Evolutionary conservation across 2,329 filamentous ascomycete genomes (phyloP).

Genomic region (Dendrostoma leiphaemia): DNA sequence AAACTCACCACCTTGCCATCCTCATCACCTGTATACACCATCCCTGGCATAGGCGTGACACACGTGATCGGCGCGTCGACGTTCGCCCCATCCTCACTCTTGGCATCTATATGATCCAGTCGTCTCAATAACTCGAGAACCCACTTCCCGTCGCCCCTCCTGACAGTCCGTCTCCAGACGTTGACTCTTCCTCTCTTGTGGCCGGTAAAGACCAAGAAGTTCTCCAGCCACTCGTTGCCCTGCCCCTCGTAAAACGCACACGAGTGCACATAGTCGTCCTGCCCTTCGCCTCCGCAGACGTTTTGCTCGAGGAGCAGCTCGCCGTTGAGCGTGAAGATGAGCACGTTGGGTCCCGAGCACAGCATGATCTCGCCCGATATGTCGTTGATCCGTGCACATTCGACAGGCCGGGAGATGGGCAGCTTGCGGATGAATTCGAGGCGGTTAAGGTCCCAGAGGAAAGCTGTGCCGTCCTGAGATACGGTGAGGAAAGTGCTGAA

Average conservation of each 20-base stretch:
- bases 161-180: constrained; percentile 58
- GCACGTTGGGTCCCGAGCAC: constrained; percentile 71
- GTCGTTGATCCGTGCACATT: constrained; percentile 86
- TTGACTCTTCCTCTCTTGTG: constrained; percentile 83
- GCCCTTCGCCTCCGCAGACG: constrained; percentile 60
- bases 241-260: constrained; percentile 92
- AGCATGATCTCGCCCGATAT: constrained; percentile 87
- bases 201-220: constrained; percentile 83
- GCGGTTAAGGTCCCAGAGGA: constrained; percentile 93
- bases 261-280: constrained; percentile 74
- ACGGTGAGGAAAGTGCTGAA: constrained; percentile 87
- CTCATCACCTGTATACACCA: constrained; percentile 92
- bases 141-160: constrained; percentile 64
- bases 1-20: constrained; percentile 80
- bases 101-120: constrained; percentile 75
- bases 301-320: constrained; percentile 78
- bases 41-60: constrained; percentile 76
- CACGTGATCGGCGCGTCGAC: constrained; percentile 75
- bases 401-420: constrained; percentile 53
- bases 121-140: constrained; percentile 74
- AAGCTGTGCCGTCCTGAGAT: constrained; percentile 75
- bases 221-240: constrained; percentile 88
- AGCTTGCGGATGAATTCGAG: constrained; percentile 81
- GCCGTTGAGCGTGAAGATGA: constrained; percentile 87
- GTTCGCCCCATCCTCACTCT: constrained; percentile 57